Base-by-base conservation (phyloP, 208 protist species). In the Strigomonas culicis region DNA sequence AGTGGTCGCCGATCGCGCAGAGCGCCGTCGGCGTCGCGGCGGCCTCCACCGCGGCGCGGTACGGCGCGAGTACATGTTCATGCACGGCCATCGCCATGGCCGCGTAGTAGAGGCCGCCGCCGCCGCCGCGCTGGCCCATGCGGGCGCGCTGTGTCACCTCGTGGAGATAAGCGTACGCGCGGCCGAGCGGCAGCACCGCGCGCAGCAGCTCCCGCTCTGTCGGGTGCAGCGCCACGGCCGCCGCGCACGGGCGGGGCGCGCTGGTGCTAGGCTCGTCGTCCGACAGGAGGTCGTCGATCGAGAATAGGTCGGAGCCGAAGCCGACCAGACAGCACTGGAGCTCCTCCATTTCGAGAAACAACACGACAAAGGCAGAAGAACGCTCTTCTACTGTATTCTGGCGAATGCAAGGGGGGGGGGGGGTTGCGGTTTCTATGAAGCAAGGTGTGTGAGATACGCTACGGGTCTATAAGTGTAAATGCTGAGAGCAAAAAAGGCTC, bases 311-410 rank as follows among this genome's bases (percentile, higher is more conserved):
- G 25, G 89, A 93, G 56, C 65, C 64, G 51, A 95, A 90, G 15
- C 89, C 86, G 39, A 92, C 74, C 41, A 95, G 78, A 24, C 44
- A 66, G 65, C 86, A 93, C 68, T 92, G 79, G n/a, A 95, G 46
- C 59, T 95, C 89, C 70, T 95, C 89, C 89, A 95, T 95, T 6
- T 7, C 4, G 8, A 8, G 8, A 36, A 19, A 36, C 25, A 30
- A 25, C 10, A 0, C n/a, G 25, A 17, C 32, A 19, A 31, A 56
- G 49, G 10, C n/a, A 31, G n/a, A n/a, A n/a, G n/a, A n/a, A n/a
- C n/a, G n/a, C n/a, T n/a, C n/a, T n/a, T n/a, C n/a, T n/a, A n/a
- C n/a, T n/a, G n/a, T n/a, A n/a, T n/a, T n/a, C n/a, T n/a, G n/a
- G n/a, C n/a, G n/a, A n/a, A n/a, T n/a, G n/a, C n/a, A n/a, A n/a